Conservation (phyloP, 805 yeast genomes). For the Candida tibetensis region DNA sequence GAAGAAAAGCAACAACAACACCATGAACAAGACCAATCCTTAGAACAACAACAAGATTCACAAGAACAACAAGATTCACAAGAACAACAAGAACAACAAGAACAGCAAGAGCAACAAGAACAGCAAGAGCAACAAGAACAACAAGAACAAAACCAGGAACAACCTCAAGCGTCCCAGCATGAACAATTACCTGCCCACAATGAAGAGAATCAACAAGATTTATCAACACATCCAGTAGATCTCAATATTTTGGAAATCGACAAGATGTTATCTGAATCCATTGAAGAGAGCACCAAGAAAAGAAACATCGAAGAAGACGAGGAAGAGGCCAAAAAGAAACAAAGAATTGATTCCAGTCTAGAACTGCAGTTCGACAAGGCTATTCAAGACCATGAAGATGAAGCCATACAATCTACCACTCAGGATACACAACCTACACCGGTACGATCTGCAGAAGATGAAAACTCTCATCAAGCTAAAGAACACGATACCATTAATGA, state of each 20-base stretch:
- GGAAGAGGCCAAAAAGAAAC: constrained; percentile 7
- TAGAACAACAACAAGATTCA: too few species aligned
- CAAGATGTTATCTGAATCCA: constrained; percentile 19
- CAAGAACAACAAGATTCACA: neutral
- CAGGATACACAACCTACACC: neutral
- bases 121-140: neutral
- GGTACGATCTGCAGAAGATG: constrained; percentile 5
- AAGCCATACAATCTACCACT: constrained; percentile 6
- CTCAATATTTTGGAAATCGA: constrained; percentile 14
- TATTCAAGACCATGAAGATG: constrained; percentile 15
- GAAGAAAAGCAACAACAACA: neutral
- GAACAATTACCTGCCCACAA: neutral
- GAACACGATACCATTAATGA: constrained; percentile 14
- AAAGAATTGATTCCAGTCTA: constrained; percentile 3
- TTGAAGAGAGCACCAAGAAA: constrained; percentile 6
- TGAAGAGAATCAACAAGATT: neutral
- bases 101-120: neutral
- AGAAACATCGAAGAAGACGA: neutral
- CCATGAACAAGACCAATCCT: neutral
- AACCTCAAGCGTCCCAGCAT: neutral
- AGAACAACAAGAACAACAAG: neutral
- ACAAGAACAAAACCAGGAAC: neutral
- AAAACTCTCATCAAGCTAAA: neutral
- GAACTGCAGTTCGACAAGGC: constrained; percentile 20
- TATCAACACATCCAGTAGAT: constrained; percentile 1